A percentile compares a stretch with the other conserved stretches of the same genome.
Conservation (phyloP, 768 basidiomycete species). For the Leccinum truebloodii region DNA sequence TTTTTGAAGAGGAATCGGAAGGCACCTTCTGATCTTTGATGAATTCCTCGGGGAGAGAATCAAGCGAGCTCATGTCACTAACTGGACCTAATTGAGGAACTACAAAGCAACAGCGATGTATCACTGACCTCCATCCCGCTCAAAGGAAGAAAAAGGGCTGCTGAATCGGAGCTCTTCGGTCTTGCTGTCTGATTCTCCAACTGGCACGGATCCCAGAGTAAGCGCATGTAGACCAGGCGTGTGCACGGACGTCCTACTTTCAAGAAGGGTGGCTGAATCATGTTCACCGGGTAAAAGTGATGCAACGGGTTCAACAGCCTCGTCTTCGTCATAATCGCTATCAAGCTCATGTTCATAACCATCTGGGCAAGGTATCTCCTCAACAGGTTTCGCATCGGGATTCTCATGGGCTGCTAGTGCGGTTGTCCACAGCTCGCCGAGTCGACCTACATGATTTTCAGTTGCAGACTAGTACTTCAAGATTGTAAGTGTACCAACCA, state of each 20-base stretch:
- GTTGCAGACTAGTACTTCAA: neutral
- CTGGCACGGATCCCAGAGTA: conserved; percentile 6
- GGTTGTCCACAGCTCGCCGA: conserved; percentile 12
- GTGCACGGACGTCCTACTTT: no score
- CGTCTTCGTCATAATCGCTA: conserved; percentile 28
- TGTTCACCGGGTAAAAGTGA: neutral
- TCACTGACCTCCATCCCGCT: conserved; percentile 10
- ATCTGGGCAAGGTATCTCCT: conserved; percentile 9
- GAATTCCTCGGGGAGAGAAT: conserved; percentile 6
- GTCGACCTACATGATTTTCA: conserved; percentile 13
- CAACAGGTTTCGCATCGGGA: neutral
- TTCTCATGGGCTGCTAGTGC: conserved; percentile 1
- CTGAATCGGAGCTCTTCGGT: neutral
- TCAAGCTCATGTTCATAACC: conserved; percentile 25
- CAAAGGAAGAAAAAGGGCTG: conserved; percentile 14
- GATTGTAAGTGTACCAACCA: conserved; percentile 6
- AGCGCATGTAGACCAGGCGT: no score
- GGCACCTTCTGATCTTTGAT: neutral
- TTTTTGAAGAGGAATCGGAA: neutral
- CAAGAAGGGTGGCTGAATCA: no score
- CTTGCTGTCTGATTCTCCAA: conserved; percentile 1
- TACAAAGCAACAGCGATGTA: neutral
- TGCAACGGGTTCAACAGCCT: neutral
- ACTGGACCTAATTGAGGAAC: conserved; percentile 14
- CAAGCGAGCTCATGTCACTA: neutral